phyloP scores from a whole-genome alignment of 2,329 filamentous ascomycete genomes.

The Cladosporium austrohemisphaericum region DNA sequence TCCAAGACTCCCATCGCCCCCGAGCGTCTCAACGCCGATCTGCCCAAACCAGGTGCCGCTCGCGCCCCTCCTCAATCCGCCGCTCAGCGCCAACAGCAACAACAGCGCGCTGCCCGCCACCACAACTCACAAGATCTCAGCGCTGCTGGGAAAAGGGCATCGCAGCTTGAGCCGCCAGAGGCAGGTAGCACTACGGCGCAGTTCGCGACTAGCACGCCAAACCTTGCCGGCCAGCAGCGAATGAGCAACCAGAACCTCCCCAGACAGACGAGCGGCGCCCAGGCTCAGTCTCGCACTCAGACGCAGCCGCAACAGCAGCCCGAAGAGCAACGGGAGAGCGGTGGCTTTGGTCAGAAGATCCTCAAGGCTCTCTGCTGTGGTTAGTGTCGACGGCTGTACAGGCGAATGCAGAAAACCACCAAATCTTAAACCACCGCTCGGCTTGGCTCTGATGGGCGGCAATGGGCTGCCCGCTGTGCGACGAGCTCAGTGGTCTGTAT shows the following conservation, averaged over 20 bases:
- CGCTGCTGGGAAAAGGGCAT: constrained; percentile 60
- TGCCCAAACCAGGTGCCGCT: constrained; percentile 60
- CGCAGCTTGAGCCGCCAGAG: constrained; percentile 65
- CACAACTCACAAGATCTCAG: constrained; percentile 36
- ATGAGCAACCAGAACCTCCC: constrained; percentile 13
- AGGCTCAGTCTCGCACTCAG: constrained; percentile 34
- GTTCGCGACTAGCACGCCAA: constrained; percentile 88
- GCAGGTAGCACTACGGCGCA: constrained; percentile 91
- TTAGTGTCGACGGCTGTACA: constrained; percentile 30
- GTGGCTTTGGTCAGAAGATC: constrained; percentile 80
- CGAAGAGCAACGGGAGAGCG: constrained; percentile 63
- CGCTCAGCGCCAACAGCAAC: constrained; percentile 54
- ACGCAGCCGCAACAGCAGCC: constrained; percentile 18
- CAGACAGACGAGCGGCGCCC: constrained; percentile 4
- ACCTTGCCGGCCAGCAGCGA: constrained; percentile 22
- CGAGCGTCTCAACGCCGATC: constrained; percentile 45
- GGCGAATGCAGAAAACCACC: constrained; percentile 5
- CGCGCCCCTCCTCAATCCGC: constrained; percentile 69
- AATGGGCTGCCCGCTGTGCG: background rate
- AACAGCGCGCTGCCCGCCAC: constrained; percentile 23
- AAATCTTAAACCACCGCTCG: constrained; percentile 1
- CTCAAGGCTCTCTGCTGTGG: constrained; percentile 92
- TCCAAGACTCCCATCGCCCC: constrained; percentile 48
- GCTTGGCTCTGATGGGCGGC: too few relatives aligned
- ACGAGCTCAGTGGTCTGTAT: constrained; percentile 2